These are phyloP conservation scores for Lipomyces japonicus DNA, from an alignment of 805 yeast species.

Conservation along the genomic window DNA sequence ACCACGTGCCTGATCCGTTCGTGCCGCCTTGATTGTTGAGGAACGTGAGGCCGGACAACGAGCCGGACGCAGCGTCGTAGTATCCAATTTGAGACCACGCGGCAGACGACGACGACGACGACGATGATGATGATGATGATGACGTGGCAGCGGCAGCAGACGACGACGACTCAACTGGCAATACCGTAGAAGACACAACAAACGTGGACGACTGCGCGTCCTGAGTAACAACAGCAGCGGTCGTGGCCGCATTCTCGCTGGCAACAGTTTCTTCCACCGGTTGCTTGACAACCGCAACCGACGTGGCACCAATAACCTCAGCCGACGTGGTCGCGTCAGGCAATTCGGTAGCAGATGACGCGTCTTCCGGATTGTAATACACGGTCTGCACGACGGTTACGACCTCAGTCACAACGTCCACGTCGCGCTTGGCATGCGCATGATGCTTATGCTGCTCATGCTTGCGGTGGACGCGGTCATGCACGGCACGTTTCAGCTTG, in stretches of 20 bases:
- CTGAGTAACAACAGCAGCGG: conserved; percentile 33
- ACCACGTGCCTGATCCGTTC: conserved; percentile 83
- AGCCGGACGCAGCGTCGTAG: conserved; percentile 62
- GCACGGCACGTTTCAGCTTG: conserved; percentile 11
- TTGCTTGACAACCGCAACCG: conserved; percentile 10
- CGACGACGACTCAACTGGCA: conserved; percentile 30
- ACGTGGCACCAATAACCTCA: conserved; percentile 18
- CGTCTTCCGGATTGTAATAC: conserved; percentile 29
- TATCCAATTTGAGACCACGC: conserved; percentile 46
- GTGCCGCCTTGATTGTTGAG: conserved; percentile 85
- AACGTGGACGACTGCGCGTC: conserved; percentile 30
- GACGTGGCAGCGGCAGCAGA: conserved; percentile 27
- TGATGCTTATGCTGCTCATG: conserved; percentile 44
- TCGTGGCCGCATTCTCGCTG: conserved; percentile 33
- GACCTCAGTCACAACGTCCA: conserved; percentile 68
- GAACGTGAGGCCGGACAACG: conserved; percentile 69
- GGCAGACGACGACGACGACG: conserved; percentile 37
- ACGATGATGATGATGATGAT: conserved; percentile 29
- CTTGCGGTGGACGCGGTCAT: conserved; percentile 3
- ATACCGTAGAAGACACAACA: conserved; percentile 5
- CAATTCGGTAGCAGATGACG: conserved; percentile 34
- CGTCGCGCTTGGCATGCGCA: conserved; percentile 50
- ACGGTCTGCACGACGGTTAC: conserved; percentile 56
- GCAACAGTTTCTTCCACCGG: conserved; percentile 25
- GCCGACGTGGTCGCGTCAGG: conserved; percentile 29